Conservation (phyloP, 2,329 filamentous ascomycete genomes). For the Fusarium abutilonis region DNA sequence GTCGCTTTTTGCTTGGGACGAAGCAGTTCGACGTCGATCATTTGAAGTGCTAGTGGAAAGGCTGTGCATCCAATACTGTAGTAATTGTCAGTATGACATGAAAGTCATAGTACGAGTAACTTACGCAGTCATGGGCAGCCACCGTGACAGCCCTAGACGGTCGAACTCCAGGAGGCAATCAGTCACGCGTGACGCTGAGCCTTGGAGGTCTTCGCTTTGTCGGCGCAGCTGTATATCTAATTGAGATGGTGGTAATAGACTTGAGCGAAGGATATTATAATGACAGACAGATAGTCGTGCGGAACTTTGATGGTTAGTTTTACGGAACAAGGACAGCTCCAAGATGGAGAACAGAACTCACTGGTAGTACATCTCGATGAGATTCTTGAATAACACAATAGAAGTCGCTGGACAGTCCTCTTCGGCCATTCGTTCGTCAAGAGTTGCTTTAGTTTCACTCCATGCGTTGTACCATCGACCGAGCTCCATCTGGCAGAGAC, state of each 20-base stretch:
- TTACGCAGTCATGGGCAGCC: constrained; percentile 43
- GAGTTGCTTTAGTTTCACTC: constrained; percentile 29
- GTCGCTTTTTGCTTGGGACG: constrained; percentile 15
- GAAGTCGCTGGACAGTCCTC: constrained; percentile 19
- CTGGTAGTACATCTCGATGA: constrained; percentile 45
- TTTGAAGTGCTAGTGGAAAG: constrained; percentile 35
- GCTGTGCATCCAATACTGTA: constrained; percentile 40
- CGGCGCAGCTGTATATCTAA: constrained; percentile 12
- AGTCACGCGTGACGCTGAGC: constrained; percentile 35
- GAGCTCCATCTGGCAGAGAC: constrained; percentile 36
- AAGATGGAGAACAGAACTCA: background rate
- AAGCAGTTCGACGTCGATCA: constrained; percentile 40
- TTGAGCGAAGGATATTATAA: constrained; percentile 38
- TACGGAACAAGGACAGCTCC: accelerated
- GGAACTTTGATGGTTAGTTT: constrained; percentile 14
- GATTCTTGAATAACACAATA: constrained; percentile 36
- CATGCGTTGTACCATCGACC: constrained; percentile 38
- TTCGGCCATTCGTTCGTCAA: constrained; percentile 18
- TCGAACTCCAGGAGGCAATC: constrained; percentile 39
- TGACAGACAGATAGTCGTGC: constrained; percentile 36
- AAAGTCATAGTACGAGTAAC: accelerated
- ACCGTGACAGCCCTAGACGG: constrained; percentile 29
- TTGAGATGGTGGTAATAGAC: constrained; percentile 20
- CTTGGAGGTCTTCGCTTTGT: constrained; percentile 41
- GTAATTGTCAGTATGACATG: background rate